Evolutionary conservation across 352 stramenopile genomes (phyloP), one percentile per base, ranked within the genome.

Genomic region (Globisporangium alternatum): DNA sequence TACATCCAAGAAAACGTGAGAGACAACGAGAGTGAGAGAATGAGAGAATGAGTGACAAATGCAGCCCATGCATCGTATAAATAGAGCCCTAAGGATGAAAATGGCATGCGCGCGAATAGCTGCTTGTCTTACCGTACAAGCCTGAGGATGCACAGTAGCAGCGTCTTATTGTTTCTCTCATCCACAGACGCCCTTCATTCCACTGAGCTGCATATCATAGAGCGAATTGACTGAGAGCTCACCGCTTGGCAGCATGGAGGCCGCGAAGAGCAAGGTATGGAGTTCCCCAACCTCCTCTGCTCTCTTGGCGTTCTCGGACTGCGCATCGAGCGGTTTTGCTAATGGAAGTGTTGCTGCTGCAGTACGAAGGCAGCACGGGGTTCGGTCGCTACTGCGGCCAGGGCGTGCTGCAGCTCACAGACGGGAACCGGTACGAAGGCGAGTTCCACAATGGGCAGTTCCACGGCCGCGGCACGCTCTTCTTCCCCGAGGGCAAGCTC

Each of bases 371-470:
- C 9, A 71, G 64, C 47, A 81, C 63, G 21, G 75, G 77, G 37
- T 91, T 89, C 53, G 80, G 82, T 17, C 78, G 82, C 5, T 89
- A 78, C 65, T 81, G 79, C n/a, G 80, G 82, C 0, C 71, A 77
- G 5, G 82, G 80, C 5, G 73, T 80, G 33, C 56, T 91, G 31
- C 70, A 88, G 21, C 69, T 91, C 13, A 49, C 77, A 4, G 79
- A 91, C 44, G 83, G 83, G 15, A 87, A 77, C 12, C 76, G 78
- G 7, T 94, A 94, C 69, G 86, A 94, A 72, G 83, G 86, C 39
- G 86, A 92, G 54, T 94, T 92, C 64, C 65, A 77, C 33, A 90
- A 94, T 22, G 86, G 86, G 3, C 77, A 90, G 25, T 94, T 94
- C 65, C 86, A 94, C 53, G 86, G 86, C 31, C 78, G 71, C 10